These are phyloP conservation scores for Grosmannia huntii DNA, from an alignment of 2,329 filamentous ascomycete species.

Conservation along the genomic window DNA sequence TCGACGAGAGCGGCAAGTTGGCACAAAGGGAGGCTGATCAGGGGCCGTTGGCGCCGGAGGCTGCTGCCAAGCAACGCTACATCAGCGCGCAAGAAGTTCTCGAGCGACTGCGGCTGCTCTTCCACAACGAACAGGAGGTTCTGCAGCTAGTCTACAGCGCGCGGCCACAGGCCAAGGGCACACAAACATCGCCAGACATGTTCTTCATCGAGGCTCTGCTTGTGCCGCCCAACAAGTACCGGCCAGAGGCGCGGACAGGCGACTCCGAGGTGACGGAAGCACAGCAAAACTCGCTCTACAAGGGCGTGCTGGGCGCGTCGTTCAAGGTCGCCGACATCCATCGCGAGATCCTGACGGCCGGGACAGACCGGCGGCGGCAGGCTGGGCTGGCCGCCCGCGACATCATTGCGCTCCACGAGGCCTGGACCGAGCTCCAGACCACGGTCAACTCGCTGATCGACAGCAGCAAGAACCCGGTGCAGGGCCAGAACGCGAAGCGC, in stretches of 20 bases:
- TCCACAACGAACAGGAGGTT: constrained; percentile 77
- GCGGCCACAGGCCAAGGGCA: constrained; percentile 46
- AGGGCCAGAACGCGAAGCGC: constrained; percentile 62
- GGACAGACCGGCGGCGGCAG: constrained; percentile 17
- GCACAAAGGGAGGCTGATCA: constrained; percentile 35
- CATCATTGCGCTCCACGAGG: constrained; percentile 66
- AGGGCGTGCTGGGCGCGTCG: constrained; percentile 65
- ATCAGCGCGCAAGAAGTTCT: constrained; percentile 75
- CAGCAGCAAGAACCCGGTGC: constrained; percentile 70
- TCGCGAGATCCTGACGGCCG: constrained; percentile 46
- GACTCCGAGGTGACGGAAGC: constrained; percentile 74
- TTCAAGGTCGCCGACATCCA: constrained; percentile 63
- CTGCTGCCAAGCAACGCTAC: constrained; percentile 48
- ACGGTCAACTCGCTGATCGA: constrained; percentile 88
- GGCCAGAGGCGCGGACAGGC: constrained; percentile 74
- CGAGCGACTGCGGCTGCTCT: constrained; percentile 64
- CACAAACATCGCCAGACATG: constrained; percentile 65
- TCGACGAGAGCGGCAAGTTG: constrained; percentile 43
- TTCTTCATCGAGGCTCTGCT: constrained; percentile 84
- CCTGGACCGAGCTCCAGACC: constrained; percentile 77
- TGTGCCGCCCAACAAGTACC: constrained; percentile 84
- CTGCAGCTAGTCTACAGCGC: constrained; percentile 76
- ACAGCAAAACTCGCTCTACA: constrained; percentile 79
- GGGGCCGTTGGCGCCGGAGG: constrained; percentile 17
- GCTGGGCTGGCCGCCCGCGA: constrained; percentile 32